Evolutionary conservation across 2,329 filamentous ascomycete species (phyloP).

Genomic region (Monosporascus sp.): DNA sequence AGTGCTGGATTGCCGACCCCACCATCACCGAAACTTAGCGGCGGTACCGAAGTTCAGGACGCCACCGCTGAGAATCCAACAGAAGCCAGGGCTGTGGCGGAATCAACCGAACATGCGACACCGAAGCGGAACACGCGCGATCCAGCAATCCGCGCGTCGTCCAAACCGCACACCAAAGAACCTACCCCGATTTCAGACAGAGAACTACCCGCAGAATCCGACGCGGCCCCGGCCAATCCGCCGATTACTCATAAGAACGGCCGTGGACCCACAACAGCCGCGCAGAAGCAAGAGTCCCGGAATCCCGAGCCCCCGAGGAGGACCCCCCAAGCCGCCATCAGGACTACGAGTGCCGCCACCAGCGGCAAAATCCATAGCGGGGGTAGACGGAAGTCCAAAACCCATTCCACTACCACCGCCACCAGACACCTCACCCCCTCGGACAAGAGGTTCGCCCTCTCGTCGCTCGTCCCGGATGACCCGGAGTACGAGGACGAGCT

Average conservation of each 20-base stretch:
- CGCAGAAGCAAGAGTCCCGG: neutral
- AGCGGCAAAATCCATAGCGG: neutral
- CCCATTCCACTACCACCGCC: neutral
- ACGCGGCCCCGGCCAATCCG: neutral
- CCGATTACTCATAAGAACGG: neutral
- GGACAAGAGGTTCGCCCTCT: slow-evolving; percentile 12
- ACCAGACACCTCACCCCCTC: neutral
- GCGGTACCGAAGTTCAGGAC: neutral
- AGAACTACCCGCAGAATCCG: neutral
- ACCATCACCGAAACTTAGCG: too few species aligned
- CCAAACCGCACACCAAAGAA: neutral
- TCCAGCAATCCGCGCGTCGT: neutral
- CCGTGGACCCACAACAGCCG: neutral
- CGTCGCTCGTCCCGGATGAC: slow-evolving; percentile 17
- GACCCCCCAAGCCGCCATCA: neutral
- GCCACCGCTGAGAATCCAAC: neutral
- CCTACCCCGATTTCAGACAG: neutral
- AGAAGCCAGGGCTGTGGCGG: neutral
- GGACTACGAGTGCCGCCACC: neutral
- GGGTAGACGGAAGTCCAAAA: neutral
- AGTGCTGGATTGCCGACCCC: too few species aligned
- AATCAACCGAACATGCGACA: neutral
- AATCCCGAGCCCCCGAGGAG: neutral
- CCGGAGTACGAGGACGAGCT: slow-evolving; percentile 19
- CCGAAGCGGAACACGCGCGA: neutral